Base-by-base conservation (phyloP, 129 eudicot species). In the Smallanthus sonchifolius region DNA sequence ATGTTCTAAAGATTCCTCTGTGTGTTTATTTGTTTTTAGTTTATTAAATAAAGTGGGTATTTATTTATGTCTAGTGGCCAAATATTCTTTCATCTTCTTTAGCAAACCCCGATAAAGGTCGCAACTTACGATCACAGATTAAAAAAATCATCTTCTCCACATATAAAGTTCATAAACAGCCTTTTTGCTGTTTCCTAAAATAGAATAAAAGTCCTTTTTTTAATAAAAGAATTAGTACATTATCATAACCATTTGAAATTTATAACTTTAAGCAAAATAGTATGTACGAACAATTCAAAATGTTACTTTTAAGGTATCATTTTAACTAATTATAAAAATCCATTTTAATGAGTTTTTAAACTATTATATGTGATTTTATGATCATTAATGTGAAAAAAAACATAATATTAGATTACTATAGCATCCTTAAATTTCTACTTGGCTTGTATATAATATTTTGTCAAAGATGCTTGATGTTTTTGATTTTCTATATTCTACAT, bases 121-220 rank as follows among this genome's bases (percentile, higher is more conserved):
- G 32, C 78, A 51, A 72, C 67, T 24, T 24, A 24, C 30, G 1
- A 24, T 24, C 69, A 79, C 42, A 79, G 69, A 73, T 64, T 74
- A 83, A 77, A 81, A 77, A 81, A 69, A 72, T 42, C 77, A 73
- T 75, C 69, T 65, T 67, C 86, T 78, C 61, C 66, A 80, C 77
- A 78, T 78, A 77, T 78, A 83, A 80, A 83, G 80, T 78, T 80
- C 83, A 79, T 79, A 83, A 83, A 78, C 86, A 78, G 70, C 80
- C 81, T 83, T 49, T 82, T 83, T 37, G 79, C 75, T 70, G 75
- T 74, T 60, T 55, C 74, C 82, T 44, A 65, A 24, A 24, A 24
- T 24, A n/a, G 30, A 24, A 24, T 24, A 24, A 24, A 24, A 24
- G 30, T 24, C 30, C 36, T 30, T 57, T 52, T 72, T 51, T 40